Percentiles rank a stretch among this genome's conserved stretches.
phyloP scores from a whole-genome alignment of 164 flowering plant species.

The Sextonia rubra region DNA sequence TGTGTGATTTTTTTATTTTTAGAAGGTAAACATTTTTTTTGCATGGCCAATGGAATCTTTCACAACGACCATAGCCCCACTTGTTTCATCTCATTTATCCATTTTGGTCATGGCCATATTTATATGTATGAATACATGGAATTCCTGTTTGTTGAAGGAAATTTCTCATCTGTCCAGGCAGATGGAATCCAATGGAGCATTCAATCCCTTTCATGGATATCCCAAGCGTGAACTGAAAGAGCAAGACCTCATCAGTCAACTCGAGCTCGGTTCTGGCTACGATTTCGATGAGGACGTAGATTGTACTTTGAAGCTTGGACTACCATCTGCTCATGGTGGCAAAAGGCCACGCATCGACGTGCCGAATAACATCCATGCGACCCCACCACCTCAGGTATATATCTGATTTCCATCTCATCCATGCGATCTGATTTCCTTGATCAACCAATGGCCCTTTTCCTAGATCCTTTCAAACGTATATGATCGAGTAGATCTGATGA shows the following conservation, averaged over 20 bases:
- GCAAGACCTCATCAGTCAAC: slow-evolving; percentile 1
- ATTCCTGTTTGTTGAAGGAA: neutral
- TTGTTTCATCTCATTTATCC: neutral
- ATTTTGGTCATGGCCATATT: slow-evolving; percentile 2
- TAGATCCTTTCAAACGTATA: neutral
- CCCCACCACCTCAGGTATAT: neutral
- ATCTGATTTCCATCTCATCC: neutral
- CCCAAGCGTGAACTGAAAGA: slow-evolving; percentile 1
- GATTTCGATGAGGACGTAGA: neutral
- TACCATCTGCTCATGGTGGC: neutral
- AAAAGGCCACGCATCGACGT: neutral
- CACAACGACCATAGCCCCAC: neutral
- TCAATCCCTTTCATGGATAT: neutral
- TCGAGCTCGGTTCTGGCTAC: neutral
- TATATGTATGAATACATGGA: neutral
- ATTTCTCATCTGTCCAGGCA: neutral
- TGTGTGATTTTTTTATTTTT: too few species aligned
- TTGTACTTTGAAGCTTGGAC: slow-evolving; percentile 1
- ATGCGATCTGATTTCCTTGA: neutral
- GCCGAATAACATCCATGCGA: neutral
- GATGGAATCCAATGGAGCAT: neutral
- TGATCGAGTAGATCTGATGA: too few species aligned
- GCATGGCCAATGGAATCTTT: too few species aligned
- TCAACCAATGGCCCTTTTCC: neutral
- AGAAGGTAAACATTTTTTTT: too few species aligned